Percentiles rank a stretch among this genome's conserved stretches.
These are phyloP conservation scores for apple (Malus domestica) DNA, from an alignment of 306 rosid genomes.

Conservation along the genomic window ASM211411v1 NC_041802.1:32546501-32547000, in stretches of 20 bases:
- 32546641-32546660: no score
- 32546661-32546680: no score
- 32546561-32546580: slow-evolving; percentile 96
- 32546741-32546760: not conserved
- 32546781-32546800: not conserved
- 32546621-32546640: slow-evolving; percentile 19
- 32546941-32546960: not conserved
- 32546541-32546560: not conserved
- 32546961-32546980: not conserved
- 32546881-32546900: not conserved
- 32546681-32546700: no score
- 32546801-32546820: not conserved
- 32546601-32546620: slow-evolving; percentile 97
- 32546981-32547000: not conserved
- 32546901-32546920: not conserved
- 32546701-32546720: not conserved
- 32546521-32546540: not conserved
- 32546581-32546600: slow-evolving; percentile 88
- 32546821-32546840: not conserved
- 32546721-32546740: not conserved
- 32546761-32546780: not conserved
- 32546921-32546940: not conserved
- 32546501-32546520: not conserved
- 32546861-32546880: not conserved
- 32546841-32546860: not conserved